A percentile compares a stretch with the other conserved stretches of the same genome.
Evolutionary conservation across 495 filamentous ascomycete genomes (phyloP).

Genomic region (Polyplosphaeria fusca): DNA sequence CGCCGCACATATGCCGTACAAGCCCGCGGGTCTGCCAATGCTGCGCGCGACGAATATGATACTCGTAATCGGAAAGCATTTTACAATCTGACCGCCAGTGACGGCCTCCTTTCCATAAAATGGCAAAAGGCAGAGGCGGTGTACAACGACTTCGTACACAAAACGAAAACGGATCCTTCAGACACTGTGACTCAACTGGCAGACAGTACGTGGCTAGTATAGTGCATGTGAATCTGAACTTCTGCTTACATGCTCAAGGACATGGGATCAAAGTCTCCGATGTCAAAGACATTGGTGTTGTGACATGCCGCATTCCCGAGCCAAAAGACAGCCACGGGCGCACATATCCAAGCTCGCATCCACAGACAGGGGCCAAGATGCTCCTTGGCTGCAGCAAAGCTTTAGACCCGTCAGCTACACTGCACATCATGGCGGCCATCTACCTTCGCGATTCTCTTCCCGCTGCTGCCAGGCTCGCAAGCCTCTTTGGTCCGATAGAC

Average conservation of each 20-base stretch:
- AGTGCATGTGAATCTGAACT: no score
- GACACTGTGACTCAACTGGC: not conserved
- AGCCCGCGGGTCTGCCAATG: not conserved
- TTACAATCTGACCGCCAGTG: not conserved
- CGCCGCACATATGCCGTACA: not conserved
- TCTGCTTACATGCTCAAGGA: no score
- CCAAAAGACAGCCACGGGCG: not conserved
- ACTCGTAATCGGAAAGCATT: not conserved
- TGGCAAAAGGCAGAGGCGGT: not conserved
- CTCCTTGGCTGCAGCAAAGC: slow-evolving; percentile 4
- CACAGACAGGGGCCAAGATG: not conserved
- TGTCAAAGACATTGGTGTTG: slow-evolving; percentile 12
- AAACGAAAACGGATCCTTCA: not conserved
- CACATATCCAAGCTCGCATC: slow-evolving; percentile 9
- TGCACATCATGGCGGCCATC: slow-evolving; percentile 5
- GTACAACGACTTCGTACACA: not conserved
- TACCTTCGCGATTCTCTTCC: not conserved
- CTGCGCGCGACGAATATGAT: not conserved
- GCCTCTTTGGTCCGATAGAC: not conserved
- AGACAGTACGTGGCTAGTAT: not conserved
- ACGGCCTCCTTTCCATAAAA: not conserved
- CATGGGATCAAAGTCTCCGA: no score
- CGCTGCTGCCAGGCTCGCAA: not conserved
- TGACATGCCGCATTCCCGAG: slow-evolving; percentile 5
- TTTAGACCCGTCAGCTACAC: not conserved